A percentile compares a stretch with the other conserved stretches of the same genome.
Evolutionary conservation across 2,329 filamentous ascomycete genomes (phyloP).

Genomic region (Fusarium oxysporum): DNA sequence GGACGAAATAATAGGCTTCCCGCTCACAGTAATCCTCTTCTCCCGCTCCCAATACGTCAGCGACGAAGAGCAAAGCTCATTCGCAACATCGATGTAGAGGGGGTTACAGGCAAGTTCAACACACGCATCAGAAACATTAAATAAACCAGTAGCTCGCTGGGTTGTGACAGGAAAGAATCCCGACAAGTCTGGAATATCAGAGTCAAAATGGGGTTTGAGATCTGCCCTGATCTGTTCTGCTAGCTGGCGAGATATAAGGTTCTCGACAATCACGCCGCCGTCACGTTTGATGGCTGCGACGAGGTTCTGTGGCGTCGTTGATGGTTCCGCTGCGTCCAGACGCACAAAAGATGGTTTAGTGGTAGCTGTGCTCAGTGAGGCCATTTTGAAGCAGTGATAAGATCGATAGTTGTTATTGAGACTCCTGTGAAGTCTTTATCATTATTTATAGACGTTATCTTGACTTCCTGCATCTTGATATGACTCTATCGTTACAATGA

Average conservation of each 20-base stretch:
- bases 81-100: constrained; percentile 13
- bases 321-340: constrained; percentile 5
- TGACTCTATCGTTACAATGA: not conserved
- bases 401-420: not conserved
- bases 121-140: constrained; percentile 53
- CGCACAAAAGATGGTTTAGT: constrained; percentile 3
- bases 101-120: constrained; percentile 52
- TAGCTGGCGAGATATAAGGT: constrained; percentile 49
- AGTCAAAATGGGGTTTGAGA: constrained; percentile 53
- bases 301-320: constrained; percentile 9
- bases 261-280: constrained; percentile 53
- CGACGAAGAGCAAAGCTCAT: constrained; percentile 8
- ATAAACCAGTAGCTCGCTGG: constrained; percentile 53
- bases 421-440: rapidly evolving
- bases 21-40: constrained; percentile 26
- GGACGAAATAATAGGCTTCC: constrained; percentile 52
- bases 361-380: not conserved
- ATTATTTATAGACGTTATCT: not conserved
- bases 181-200: constrained; percentile 50
- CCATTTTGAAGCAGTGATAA: not conserved
- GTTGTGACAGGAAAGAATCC: constrained; percentile 56
- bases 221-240: constrained; percentile 52
- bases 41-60: constrained; percentile 11
- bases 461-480: not conserved
- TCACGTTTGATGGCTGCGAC: constrained; percentile 37